A percentile compares a stretch with the other conserved stretches of the same genome.
Evolutionary conservation across 345 rosid genomes (phyloP).

Genomic region (Euphorbia peplus): DNA sequence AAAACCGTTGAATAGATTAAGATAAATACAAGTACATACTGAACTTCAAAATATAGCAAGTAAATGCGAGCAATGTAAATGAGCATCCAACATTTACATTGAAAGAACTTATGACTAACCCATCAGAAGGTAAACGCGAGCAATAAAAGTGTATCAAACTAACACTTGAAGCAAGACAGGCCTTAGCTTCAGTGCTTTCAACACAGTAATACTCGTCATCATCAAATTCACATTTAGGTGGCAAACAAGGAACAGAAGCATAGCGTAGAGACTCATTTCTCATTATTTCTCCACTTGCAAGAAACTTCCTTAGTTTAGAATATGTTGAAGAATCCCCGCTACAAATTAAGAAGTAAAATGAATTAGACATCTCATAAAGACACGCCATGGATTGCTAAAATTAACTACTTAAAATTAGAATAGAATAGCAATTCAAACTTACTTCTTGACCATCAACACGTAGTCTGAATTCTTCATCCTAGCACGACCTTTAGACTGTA

Average conservation of each 20-base stretch:
- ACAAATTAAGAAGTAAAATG: conserved; percentile 6
- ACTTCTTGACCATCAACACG: conserved; percentile 74
- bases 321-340: conserved; percentile 54
- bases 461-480: conserved; percentile 81
- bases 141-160: conserved; percentile 68
- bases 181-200: conserved; percentile 57
- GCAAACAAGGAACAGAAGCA: conserved; percentile 55
- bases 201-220: conserved; percentile 46
- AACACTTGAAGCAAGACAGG: conserved; percentile 60
- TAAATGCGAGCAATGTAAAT: too few species aligned
- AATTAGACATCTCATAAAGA: neutral
- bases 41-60: neutral
- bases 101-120: conserved; percentile 42
- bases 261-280: conserved; percentile 57
- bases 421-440: neutral
- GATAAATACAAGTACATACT: neutral
- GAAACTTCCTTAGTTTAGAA: conserved; percentile 54
- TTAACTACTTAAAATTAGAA: too few species aligned
- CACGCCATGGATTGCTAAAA: too few species aligned
- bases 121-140: conserved; percentile 85
- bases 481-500: conserved; percentile 98
- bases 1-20: neutral
- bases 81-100: neutral
- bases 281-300: conserved; percentile 65
- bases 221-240: conserved; percentile 32